A percentile compares a stretch with the other conserved stretches of the same genome.
Conservation (phyloP, 2,329 filamentous ascomycete genomes). For the Pseudogymnoascus sp. region DNA sequence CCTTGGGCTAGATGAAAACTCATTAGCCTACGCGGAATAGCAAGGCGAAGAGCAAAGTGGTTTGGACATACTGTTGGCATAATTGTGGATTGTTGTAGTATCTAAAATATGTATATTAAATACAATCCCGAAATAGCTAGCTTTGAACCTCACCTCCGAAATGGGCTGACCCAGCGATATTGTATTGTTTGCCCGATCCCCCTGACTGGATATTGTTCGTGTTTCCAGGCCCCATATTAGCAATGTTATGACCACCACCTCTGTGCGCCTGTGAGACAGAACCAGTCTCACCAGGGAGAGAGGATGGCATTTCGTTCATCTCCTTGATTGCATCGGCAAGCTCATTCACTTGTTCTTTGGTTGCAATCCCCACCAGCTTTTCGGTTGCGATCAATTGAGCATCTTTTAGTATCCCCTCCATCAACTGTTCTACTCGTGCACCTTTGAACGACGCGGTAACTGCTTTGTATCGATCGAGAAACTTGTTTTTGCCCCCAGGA, state of each 20-base stretch:
- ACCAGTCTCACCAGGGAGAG: slow-evolving; percentile 12
- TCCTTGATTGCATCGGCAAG: slow-evolving; percentile 14
- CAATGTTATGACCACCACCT: not conserved
- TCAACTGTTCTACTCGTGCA: slow-evolving; percentile 19
- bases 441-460: slow-evolving; percentile 17
- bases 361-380: slow-evolving; percentile 17
- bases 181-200: not conserved
- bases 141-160: not conserved
- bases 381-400: slow-evolving; percentile 18
- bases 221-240: not conserved
- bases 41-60: not conserved
- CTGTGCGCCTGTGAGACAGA: not conserved
- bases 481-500: slow-evolving; percentile 19
- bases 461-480: slow-evolving; percentile 20
- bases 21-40: not conserved
- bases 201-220: not conserved
- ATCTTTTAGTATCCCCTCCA: slow-evolving; percentile 21
- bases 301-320: slow-evolving; percentile 16
- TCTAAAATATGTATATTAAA: not conserved
- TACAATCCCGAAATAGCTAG: not conserved
- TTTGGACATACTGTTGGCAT: not conserved
- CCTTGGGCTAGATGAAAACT: not conserved
- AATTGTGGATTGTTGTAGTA: not conserved
- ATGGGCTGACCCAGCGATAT: not conserved
- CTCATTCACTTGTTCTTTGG: slow-evolving; percentile 14